Evolutionary conservation across 768 basidiomycete species (phyloP).

Genomic region (Sistotremastrum niveocremeum): DNA sequence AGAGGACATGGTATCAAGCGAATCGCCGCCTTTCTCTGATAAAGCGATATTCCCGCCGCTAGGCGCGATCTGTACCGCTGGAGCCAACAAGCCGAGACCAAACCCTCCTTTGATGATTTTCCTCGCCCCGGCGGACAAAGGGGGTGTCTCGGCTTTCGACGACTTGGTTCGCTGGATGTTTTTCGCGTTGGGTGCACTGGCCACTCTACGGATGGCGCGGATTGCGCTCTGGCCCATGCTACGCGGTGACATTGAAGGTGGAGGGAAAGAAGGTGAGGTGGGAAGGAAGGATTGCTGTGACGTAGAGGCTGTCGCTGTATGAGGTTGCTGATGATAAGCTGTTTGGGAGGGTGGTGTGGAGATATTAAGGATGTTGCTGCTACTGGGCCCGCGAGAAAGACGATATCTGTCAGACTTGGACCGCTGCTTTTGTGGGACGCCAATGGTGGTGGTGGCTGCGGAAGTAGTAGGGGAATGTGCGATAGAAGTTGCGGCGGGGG

Average conservation of each 20-base stretch:
- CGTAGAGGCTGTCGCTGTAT: conserved; percentile 15
- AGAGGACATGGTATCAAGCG: conserved; percentile 67
- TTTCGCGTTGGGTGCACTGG: conserved; percentile 94
- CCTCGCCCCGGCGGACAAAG: conserved; percentile 6
- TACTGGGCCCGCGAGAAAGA: conserved; percentile 10
- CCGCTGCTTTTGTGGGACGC: conserved; percentile 12
- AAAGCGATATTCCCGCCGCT: conserved; percentile 29
- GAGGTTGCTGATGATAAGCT: conserved; percentile 17
- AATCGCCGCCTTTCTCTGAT: conserved; percentile 51
- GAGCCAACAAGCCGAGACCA: conserved; percentile 48
- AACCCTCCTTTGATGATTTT: not conserved
- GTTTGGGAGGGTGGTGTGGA: conserved; percentile 15
- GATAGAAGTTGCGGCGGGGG: conserved; percentile 16
- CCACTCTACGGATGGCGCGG: conserved; percentile 88
- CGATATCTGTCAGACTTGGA: conserved; percentile 20
- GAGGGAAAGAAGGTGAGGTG: conserved; percentile 17
- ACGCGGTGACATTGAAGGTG: conserved; percentile 44
- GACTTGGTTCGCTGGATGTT: conserved; percentile 47
- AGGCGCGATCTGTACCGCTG: conserved; percentile 47
- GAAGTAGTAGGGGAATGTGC: conserved; percentile 14
- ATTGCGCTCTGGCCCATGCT: conserved; percentile 62
- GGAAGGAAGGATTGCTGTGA: conserved; percentile 36
- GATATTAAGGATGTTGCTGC: not conserved
- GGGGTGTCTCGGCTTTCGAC: not conserved
- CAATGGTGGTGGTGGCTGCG: conserved; percentile 16